Percentiles rank a stretch among this genome's conserved stretches.
Conservation (phyloP, 1,284 basidiomycete species). For the Cryptococcus hybrid region DNA sequence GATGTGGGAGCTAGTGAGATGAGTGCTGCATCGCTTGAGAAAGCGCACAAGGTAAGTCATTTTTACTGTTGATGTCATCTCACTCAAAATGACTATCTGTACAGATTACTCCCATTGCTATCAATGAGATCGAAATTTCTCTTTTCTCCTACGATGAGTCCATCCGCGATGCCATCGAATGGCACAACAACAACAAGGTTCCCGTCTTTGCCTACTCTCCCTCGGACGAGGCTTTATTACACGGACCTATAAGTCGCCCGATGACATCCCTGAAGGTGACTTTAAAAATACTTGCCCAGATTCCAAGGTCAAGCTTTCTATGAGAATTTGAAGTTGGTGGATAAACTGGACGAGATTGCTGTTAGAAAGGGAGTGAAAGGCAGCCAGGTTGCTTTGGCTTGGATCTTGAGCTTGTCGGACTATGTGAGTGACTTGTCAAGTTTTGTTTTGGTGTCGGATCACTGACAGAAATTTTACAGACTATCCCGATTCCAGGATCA, state of each 20-base stretch:
- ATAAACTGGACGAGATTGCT: conserved; percentile 53
- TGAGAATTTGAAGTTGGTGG: conserved; percentile 59
- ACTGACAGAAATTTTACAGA: conserved; percentile 17
- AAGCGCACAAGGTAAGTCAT: conserved; percentile 20
- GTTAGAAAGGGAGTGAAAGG: conserved; percentile 55
- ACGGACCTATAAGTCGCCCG: conserved; percentile 53
- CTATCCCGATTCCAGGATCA: conserved; percentile 60
- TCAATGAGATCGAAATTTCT: conserved; percentile 58
- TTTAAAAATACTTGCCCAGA: conserved; percentile 25
- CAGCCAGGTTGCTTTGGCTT: conserved; percentile 62
- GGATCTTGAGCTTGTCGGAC: conserved; percentile 55
- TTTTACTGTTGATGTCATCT: background rate
- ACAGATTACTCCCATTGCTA: conserved; percentile 55
- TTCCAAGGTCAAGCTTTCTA: conserved; percentile 54
- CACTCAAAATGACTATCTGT: background rate
- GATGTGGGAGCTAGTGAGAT: conserved; percentile 32
- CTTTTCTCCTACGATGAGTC: conserved; percentile 56
- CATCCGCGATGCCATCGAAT: conserved; percentile 45
- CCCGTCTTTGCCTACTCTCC: conserved; percentile 62
- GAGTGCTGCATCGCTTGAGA: conserved; percentile 13
- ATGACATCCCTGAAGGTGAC: conserved; percentile 55
- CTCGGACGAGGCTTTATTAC: conserved; percentile 61
- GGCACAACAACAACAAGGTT: conserved; percentile 54
- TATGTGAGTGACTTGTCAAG: conserved; percentile 40
- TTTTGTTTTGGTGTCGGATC: background rate